Conservation (phyloP, 768 basidiomycete species). For the Podaxis sp. region DNA sequence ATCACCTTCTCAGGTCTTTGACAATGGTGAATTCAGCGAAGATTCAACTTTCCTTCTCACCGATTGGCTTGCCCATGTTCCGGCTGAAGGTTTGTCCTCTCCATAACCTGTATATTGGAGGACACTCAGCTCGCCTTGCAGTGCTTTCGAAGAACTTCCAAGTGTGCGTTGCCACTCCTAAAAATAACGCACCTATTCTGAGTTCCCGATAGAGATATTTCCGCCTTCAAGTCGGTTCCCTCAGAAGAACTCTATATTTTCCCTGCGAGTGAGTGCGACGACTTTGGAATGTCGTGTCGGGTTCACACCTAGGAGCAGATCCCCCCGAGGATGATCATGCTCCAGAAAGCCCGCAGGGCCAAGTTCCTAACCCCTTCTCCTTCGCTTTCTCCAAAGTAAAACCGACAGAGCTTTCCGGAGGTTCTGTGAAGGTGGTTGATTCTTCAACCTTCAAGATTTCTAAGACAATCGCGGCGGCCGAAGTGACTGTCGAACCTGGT, state of each 20-base stretch:
- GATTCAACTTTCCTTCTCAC: conserved; percentile 53
- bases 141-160: conserved; percentile 53
- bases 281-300: not conserved
- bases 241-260: conserved; percentile 48
- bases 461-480: conserved; percentile 50
- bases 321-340: conserved; percentile 23
- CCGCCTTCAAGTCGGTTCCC: conserved; percentile 40
- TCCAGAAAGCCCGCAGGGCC: conserved; percentile 39
- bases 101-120: not conserved
- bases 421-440: conserved; percentile 48
- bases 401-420: conserved; percentile 40
- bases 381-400: conserved; percentile 43
- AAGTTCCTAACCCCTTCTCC: conserved; percentile 39
- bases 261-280: conserved; percentile 31
- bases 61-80: conserved; percentile 51
- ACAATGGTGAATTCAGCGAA: conserved; percentile 47
- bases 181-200: not conserved
- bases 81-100: conserved; percentile 36
- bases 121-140: conserved; percentile 2
- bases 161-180: conserved; percentile 17
- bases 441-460: conserved; percentile 47
- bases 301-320: conserved; percentile 19
- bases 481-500: conserved; percentile 55
- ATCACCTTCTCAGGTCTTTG: conserved; percentile 36
- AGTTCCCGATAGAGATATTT: conserved; percentile 19